Percentiles rank a stretch among this genome's conserved stretches.
These are phyloP conservation scores for Selaginella tamariscina DNA, from an alignment of 75 land plant genomes.

Conservation along the genomic window DNA sequence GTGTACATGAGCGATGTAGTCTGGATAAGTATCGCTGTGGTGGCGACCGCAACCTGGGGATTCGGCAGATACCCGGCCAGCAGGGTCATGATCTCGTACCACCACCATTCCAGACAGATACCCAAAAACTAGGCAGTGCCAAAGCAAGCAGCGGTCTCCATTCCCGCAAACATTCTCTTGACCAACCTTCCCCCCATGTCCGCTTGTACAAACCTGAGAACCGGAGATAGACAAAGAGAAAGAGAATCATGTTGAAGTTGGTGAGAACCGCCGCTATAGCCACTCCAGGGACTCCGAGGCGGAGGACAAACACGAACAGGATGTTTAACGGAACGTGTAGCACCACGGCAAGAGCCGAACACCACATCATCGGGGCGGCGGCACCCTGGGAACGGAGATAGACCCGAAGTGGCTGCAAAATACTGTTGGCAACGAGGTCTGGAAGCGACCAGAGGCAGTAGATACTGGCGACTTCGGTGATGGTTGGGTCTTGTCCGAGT, in stretches of 20 bases:
- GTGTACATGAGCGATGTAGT: slow-evolving; percentile 78
- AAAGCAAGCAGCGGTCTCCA: slow-evolving; percentile 27
- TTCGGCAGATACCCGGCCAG: slow-evolving; percentile 57
- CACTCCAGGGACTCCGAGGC: slow-evolving; percentile 70
- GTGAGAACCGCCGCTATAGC: slow-evolving; percentile 72
- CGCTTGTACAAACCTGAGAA: slow-evolving; percentile 34
- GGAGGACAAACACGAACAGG: slow-evolving; percentile 39
- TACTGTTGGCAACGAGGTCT: slow-evolving; percentile 63
- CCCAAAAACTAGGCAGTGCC: slow-evolving; percentile 53
- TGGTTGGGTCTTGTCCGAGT: slow-evolving; percentile 62
- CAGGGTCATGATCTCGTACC: slow-evolving; percentile 88
- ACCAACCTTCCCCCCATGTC: slow-evolving; percentile 44
- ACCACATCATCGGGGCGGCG: slow-evolving; percentile 75
- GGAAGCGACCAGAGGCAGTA: slow-evolving; percentile 71
- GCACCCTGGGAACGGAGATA: slow-evolving; percentile 57
- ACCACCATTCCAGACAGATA: slow-evolving; percentile 86
- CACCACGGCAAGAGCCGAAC: slow-evolving; percentile 56
- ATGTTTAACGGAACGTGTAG: slow-evolving; percentile 67
- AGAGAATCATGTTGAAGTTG: slow-evolving; percentile 57
- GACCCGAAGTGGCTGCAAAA: slow-evolving; percentile 71
- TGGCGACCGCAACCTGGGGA: slow-evolving; percentile 44
- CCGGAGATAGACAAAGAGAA: slow-evolving; percentile 43
- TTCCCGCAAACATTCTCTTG: slow-evolving; percentile 11
- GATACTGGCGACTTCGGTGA: slow-evolving; percentile 56
- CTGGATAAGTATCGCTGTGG: slow-evolving; percentile 64